Base-by-base conservation (phyloP, 73 alveolate species). In the Tetrahymena thermophila region DNA sequence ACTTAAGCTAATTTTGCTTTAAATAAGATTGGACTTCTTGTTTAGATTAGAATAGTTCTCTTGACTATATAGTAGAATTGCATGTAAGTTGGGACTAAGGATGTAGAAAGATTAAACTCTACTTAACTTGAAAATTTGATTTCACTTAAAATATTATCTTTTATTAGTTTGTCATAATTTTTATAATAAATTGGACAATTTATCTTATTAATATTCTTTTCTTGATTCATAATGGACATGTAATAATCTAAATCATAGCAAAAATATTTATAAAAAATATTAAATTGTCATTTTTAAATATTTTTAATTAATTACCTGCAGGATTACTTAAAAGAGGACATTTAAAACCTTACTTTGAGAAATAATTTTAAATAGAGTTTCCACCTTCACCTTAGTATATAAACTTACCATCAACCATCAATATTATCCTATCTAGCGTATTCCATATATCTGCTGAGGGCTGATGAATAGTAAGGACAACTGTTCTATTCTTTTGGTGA, bases 381-480 rank as follows among this genome's bases (percentile, higher is more conserved):
- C 35, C n/a, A 5, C 97, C 96, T 2, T 37, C 35, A 9, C 96
- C 96, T 37, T 94, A 94, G 93, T 94, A 97, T 58, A 97, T 57
- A 40, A 97, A 94, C 55, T 94, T 96, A 40, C 98, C 98, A 38
- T 97, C 85, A 58, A 96, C 94, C 94, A 97, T 93, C 34, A 97
- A 21, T 21, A 97, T 94, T 21, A 97, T 19, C 56, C 95, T 96
- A 94, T 97, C 98, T 85, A 97, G 85, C 95, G 94, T 84, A n/a
- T 96, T 94, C 25, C 94, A 71, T 8, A 97, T 96, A 83, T 96
- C 97, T 11, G 98, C 71, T 35, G 97, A 85, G 3, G 98, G 98
- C 43, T 97, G 97, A 94, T 97, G 98, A n/a, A 97, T 96, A 17
- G 98, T 97, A 58, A 95, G 35, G 89, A 97, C 93, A 37, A 97